Conservation (phyloP, 2,329 filamentous ascomycete genomes). For the Emmonsia crescens region DNA sequence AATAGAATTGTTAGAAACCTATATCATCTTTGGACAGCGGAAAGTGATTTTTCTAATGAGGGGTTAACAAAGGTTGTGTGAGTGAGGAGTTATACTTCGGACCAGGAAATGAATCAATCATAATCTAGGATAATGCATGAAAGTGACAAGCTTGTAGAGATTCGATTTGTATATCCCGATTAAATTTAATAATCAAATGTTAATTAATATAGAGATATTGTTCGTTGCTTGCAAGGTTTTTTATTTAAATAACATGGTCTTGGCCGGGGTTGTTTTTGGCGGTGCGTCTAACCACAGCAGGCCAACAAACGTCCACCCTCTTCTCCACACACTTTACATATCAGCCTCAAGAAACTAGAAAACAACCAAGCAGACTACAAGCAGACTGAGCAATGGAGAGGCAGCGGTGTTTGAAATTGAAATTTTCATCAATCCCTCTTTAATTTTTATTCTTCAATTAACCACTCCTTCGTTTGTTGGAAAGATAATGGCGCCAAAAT, state of each 20-base stretch:
- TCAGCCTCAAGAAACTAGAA: background rate
- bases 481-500: conserved; percentile 12
- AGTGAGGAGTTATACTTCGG: too few species aligned
- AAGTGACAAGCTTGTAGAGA: background rate
- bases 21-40: background rate
- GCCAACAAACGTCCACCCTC: too few species aligned
- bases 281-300: too few species aligned
- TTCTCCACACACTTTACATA: background rate
- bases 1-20: background rate
- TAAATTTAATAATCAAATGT: background rate
- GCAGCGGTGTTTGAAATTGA: background rate
- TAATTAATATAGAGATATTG: too few species aligned
- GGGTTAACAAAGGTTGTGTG: too few species aligned
- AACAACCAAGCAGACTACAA: too few species aligned
- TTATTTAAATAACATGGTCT: too few species aligned
- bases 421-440: background rate
- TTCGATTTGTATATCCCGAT: background rate
- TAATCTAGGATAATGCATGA: too few species aligned
- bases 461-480: background rate
- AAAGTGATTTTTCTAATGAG: background rate
- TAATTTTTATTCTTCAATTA: background rate
- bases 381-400: background rate
- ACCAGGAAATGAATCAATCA: too few species aligned
- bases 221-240: too few species aligned
- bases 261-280: background rate